Evolutionary conservation across 495 filamentous ascomycete genomes (phyloP), one percentile per base, ranked within the genome.

Genomic region (Penicillium bovifimosum): DNA sequence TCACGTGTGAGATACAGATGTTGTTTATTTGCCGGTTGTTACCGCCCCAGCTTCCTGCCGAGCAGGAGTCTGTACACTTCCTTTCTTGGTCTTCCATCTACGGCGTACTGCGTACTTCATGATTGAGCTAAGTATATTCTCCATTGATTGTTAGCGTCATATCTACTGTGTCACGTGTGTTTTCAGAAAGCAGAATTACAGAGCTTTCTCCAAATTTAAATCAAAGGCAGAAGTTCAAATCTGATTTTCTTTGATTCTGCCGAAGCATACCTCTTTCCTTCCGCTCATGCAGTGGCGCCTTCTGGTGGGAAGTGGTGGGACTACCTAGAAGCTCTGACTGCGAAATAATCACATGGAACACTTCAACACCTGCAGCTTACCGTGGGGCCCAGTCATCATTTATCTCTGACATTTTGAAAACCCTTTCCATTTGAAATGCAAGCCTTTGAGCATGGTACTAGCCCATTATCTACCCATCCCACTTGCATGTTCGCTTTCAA

Each of bases 1-100:
- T 63, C 68, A 69, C 66, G 66, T 71, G 66, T 7, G 9, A 20
- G 43, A 29, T 24, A 34, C 3, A 10, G 20, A 4, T 2, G 4
- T 5, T 5, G 4, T 20, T 17, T 13, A 42, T 42, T 9, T 50
- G 48, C 48, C 28, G 11, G 13, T 16, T 1, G 31, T 28, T 6
- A 34, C 48, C 48, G 48, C 48, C 38, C 13, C 17, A 16, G 9
- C 6, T 41, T 16, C 27, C 18, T 44, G 41, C 28, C 41, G 17
- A 29, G 10, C 6, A 10, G 26, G 31, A 5, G 8, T 33, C 18
- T 31, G 9, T 29, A 41, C 13, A 14, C 13, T 11, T 41, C 27
- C 18, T 9, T 39, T 39, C 18, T 17, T 38, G 9, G 11, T 39
- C 3, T 39, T 17, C 4, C 20, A 24, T 24, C 20, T 24, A 24